Evolutionary conservation across 495 filamentous ascomycete species (phyloP).

Genomic region (Aspergillus taichungensis): DNA sequence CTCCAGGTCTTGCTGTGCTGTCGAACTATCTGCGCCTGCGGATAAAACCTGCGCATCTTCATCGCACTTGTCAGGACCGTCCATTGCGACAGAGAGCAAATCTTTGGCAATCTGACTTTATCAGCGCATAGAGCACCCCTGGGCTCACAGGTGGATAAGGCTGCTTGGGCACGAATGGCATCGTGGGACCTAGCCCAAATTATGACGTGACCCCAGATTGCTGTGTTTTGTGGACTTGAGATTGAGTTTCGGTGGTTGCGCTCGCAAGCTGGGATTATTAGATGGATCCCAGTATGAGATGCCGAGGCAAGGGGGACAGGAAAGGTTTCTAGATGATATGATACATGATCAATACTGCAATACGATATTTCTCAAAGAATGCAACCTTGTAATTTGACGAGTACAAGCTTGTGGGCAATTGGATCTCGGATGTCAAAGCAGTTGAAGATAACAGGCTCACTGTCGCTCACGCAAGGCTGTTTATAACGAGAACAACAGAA

Average conservation of each 20-base stretch:
- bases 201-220: background rate
- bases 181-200: constrained; percentile 22
- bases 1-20: background rate
- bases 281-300: too few relatives aligned
- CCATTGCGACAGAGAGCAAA: constrained; percentile 18
- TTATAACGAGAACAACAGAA: too few relatives aligned
- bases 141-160: constrained; percentile 23
- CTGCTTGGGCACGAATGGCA: constrained; percentile 22
- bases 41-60: constrained; percentile 8
- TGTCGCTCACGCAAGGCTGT: too few relatives aligned
- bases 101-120: constrained; percentile 3
- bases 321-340: too few relatives aligned
- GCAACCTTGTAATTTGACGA: too few relatives aligned
- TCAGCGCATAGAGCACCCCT: constrained; percentile 13
- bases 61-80: constrained; percentile 1
- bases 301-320: too few relatives aligned
- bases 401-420: too few relatives aligned
- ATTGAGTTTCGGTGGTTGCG: background rate
- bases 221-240: background rate
- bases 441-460: too few relatives aligned
- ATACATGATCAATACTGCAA: too few relatives aligned
- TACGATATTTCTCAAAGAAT: too few relatives aligned
- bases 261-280: background rate
- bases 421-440: too few relatives aligned
- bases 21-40: background rate